phyloP scores from a whole-genome alignment of 768 basidiomycete species.

The Leccinum sublutescens region DNA sequence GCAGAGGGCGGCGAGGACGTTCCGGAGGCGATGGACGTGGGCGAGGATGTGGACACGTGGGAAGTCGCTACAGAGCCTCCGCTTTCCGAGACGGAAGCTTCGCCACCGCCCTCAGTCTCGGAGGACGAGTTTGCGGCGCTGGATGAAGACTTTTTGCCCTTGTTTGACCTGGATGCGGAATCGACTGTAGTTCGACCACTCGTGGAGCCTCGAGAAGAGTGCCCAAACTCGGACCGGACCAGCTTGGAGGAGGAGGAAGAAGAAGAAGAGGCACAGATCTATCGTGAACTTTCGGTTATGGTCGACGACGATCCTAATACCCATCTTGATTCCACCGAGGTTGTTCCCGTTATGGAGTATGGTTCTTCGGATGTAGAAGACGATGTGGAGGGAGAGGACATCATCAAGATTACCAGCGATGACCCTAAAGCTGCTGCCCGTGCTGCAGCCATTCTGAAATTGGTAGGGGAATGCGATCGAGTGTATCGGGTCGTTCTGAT shows the following conservation, averaged over 20 bases:
- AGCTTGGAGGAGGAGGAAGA: constrained; percentile 22
- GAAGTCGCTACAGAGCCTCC: constrained; percentile 25
- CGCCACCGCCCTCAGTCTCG: constrained; percentile 4
- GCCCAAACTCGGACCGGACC: constrained; percentile 17
- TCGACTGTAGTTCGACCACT: constrained; percentile 12
- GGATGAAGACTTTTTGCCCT: constrained; percentile 11
- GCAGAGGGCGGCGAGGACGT: constrained; percentile 8
- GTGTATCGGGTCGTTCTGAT: background rate
- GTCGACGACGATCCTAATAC: constrained; percentile 17
- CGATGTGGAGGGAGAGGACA: constrained; percentile 39
- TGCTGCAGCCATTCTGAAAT: constrained; percentile 90
- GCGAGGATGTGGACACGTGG: constrained; percentile 14
- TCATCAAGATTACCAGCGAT: constrained; percentile 81
- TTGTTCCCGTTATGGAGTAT: constrained; percentile 7
- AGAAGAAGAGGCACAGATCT: constrained; percentile 29
- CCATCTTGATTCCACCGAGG: background rate
- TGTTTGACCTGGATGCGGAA: constrained; percentile 20
- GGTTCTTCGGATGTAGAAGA: constrained; percentile 29
- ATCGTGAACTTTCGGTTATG: constrained; percentile 37
- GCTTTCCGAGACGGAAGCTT: constrained; percentile 13
- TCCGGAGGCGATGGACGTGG: background rate
- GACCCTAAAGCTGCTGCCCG: constrained; percentile 86
- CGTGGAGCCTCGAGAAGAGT: background rate
- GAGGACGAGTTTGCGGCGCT: constrained; percentile 22
- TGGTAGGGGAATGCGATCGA: constrained; percentile 47